These are phyloP conservation scores for Ceratocystis smalleyi DNA, from an alignment of 2,329 filamentous ascomycete genomes.

Conservation along the genomic window DNA sequence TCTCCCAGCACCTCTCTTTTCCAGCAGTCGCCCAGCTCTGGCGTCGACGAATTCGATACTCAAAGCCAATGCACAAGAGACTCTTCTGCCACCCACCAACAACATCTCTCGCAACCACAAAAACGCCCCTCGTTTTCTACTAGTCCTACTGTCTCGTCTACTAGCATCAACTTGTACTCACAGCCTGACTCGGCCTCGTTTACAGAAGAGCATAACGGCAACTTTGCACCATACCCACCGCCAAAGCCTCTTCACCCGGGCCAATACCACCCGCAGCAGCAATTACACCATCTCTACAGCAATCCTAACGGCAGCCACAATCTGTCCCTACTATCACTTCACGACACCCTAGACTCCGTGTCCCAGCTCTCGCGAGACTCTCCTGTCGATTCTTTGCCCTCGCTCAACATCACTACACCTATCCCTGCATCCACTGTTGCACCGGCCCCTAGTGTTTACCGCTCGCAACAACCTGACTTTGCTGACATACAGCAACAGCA, in stretches of 20 bases:
- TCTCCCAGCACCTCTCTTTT: neutral
- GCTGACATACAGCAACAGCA: slow-evolving; percentile 10
- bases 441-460: slow-evolving; percentile 20
- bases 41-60: slow-evolving; percentile 28
- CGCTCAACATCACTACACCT: slow-evolving; percentile 26
- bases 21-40: slow-evolving; percentile 23
- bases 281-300: slow-evolving; percentile 17
- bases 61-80: slow-evolving; percentile 17
- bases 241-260: slow-evolving; percentile 27
- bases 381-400: slow-evolving; percentile 30
- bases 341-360: slow-evolving; percentile 41
- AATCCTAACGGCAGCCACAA: slow-evolving; percentile 16
- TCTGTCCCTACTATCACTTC: slow-evolving; percentile 15
- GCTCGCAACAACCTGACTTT: slow-evolving; percentile 21
- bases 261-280: slow-evolving; percentile 24
- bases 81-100: slow-evolving; percentile 19
- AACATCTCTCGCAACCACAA: slow-evolving; percentile 24
- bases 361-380: slow-evolving; percentile 50
- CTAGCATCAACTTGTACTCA: neutral
- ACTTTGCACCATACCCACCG: slow-evolving; percentile 18
- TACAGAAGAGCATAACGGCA: slow-evolving; percentile 12
- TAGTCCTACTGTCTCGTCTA: slow-evolving; percentile 2
- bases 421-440: slow-evolving; percentile 25
- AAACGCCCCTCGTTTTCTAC: slow-evolving; percentile 21
- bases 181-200: slow-evolving; percentile 12